Conservation (phyloP, 345 rosid genomes). For the Cardamine resedifolia region DNA sequence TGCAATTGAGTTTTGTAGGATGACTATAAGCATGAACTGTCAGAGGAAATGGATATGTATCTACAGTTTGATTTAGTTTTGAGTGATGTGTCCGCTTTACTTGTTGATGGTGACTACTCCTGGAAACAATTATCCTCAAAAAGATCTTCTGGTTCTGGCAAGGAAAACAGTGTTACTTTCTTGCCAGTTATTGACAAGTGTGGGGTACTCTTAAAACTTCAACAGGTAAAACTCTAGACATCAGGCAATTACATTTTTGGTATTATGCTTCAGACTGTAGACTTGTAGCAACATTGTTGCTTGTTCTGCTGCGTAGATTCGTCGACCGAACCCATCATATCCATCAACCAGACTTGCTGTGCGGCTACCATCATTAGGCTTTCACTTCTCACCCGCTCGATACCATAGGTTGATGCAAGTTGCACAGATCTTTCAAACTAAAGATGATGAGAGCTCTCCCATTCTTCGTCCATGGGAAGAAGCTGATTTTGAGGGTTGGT, state of each 20-base stretch:
- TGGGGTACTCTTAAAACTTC: conserved; percentile 77
- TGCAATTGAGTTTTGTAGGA: conserved; percentile 55
- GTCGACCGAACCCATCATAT: conserved; percentile 67
- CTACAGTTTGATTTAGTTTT: conserved; percentile 89
- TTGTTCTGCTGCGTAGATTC: conserved; percentile 55
- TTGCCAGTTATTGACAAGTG: conserved; percentile 95
- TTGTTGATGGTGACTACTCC: conserved; percentile 90
- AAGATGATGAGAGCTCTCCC: conserved; percentile 54
- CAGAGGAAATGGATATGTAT: conserved; percentile 67
- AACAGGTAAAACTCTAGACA: conserved; percentile 62
- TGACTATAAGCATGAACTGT: conserved; percentile 49
- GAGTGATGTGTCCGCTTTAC: conserved; percentile 88
- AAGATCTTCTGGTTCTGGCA: conserved; percentile 36
- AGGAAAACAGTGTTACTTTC: conserved; percentile 43
- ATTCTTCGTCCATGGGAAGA: conserved; percentile 70
- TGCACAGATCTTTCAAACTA: conserved; percentile 66
- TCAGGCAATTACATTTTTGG: conserved; percentile 13
- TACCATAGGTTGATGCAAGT: conserved; percentile 98
- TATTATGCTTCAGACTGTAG: conserved; percentile 10
- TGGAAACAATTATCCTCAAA: conserved; percentile 58
- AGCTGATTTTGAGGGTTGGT: conserved; percentile 97
- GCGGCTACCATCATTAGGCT: conserved; percentile 83
- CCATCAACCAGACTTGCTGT: conserved; percentile 87
- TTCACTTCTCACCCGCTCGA: conserved; percentile 97
- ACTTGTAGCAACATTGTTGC: conserved; percentile 20